These are phyloP conservation scores for Biscutella auriculata DNA, from an alignment of 441 rosid genomes.

Conservation along the genomic window DNA sequence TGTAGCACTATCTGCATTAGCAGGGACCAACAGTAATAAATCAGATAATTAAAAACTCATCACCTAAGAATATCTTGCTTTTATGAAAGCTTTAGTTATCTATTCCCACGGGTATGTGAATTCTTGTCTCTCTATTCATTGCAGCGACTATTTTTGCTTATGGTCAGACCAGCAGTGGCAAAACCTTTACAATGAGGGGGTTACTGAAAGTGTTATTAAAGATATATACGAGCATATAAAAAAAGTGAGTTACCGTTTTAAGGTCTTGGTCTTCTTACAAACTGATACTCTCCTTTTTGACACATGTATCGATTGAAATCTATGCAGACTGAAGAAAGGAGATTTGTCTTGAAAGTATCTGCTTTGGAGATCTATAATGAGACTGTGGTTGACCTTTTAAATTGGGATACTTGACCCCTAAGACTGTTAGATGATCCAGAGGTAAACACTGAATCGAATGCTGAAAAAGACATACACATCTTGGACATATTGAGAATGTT, in stretches of 20 bases:
- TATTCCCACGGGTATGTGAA: background rate
- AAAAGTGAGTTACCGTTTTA: constrained; percentile 35
- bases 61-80: background rate
- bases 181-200: constrained; percentile 81
- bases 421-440: constrained; percentile 93
- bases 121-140: constrained; percentile 5
- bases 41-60: background rate
- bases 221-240: constrained; percentile 65
- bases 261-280: background rate
- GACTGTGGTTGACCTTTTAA: constrained; percentile 71
- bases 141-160: constrained; percentile 86
- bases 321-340: constrained; percentile 61
- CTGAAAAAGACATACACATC: background rate
- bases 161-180: constrained; percentile 94
- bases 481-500: constrained; percentile 4
- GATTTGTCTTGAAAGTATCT: constrained; percentile 60
- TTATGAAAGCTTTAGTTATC: background rate
- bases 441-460: constrained; percentile 29
- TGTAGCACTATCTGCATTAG: constrained; percentile 74
- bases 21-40: constrained; percentile 67
- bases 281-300: background rate
- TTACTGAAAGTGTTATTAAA: constrained; percentile 58
- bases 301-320: constrained; percentile 7
- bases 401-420: constrained; percentile 66
- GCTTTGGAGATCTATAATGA: constrained; percentile 93